Percentiles rank a stretch among this genome's conserved stretches.
Conservation (phyloP, 1,284 basidiomycete genomes). For the Mycena sp. region DNA sequence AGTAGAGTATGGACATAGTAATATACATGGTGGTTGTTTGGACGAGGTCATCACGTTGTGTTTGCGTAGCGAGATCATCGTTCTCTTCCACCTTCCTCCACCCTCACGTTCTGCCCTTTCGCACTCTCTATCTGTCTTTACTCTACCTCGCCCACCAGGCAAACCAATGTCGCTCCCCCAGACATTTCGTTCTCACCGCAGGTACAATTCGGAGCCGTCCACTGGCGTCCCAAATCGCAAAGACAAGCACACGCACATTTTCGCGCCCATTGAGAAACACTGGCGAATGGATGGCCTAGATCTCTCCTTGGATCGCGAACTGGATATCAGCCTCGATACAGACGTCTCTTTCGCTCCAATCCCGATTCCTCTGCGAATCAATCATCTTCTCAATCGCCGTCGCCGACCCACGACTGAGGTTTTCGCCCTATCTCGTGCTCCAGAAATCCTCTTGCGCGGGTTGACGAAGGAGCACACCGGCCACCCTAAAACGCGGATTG, state of each 20-base stretch:
- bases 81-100: too few relatives aligned
- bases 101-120: too few relatives aligned
- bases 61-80: too few relatives aligned
- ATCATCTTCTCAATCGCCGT: conserved; percentile 17
- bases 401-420: conserved; percentile 14
- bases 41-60: too few relatives aligned
- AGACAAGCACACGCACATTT: background rate
- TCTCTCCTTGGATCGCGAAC: background rate
- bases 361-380: background rate
- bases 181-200: conserved; percentile 8
- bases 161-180: background rate
- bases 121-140: background rate
- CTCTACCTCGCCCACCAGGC: background rate
- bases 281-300: background rate
- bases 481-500: conserved; percentile 19
- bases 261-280: background rate
- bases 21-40: too few relatives aligned
- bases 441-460: conserved; percentile 16
- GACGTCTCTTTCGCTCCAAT: background rate
- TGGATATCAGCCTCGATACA: background rate
- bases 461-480: conserved; percentile 8
- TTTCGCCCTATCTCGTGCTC: background rate
- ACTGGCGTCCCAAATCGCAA: background rate
- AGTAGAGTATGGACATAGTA: background rate
- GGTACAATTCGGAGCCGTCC: conserved; percentile 19